Conservation (phyloP, 805 yeast genomes). For the Spathaspora hagerdaliae region DNA sequence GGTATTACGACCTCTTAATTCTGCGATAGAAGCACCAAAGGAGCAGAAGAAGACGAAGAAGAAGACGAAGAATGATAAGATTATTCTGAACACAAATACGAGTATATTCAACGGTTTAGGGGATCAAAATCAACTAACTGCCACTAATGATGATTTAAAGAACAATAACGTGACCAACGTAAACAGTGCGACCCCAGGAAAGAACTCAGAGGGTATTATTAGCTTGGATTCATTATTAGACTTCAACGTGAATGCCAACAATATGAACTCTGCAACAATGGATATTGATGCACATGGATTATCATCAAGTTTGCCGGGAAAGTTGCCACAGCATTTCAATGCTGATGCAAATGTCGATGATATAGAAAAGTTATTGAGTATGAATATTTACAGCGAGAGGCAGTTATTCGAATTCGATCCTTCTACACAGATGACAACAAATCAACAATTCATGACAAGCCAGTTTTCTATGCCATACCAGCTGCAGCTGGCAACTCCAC, state of each 20-base stretch:
- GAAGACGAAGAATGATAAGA: slow-evolving; percentile 12
- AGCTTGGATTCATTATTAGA: slow-evolving; percentile 16
- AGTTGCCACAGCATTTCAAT: not conserved
- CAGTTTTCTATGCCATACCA: not conserved
- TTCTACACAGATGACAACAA: not conserved
- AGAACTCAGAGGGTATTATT: slow-evolving; percentile 9
- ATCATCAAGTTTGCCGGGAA: not conserved
- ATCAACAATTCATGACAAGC: not conserved
- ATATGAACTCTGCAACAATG: not conserved
- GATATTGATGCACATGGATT: not conserved
- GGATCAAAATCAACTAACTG: not conserved
- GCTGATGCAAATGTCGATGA: slow-evolving; percentile 24
- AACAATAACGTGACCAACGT: too few species aligned
- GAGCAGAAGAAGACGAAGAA: not conserved
- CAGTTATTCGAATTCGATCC: not conserved
- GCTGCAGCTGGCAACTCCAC: not conserved
- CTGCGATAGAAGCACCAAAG: not conserved
- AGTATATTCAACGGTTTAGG: slow-evolving; percentile 18
- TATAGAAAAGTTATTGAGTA: slow-evolving; percentile 36
- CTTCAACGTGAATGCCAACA: slow-evolving; percentile 5
- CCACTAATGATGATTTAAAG: too few species aligned
- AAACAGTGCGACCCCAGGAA: too few species aligned
- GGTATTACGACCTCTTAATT: slow-evolving; percentile 37
- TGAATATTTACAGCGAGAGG: slow-evolving; percentile 24
- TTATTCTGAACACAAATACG: slow-evolving; percentile 21